These are phyloP conservation scores for Sphenostylis stenocarpa DNA, from an alignment of 306 rosid genomes.

Conservation along the genomic window DNA sequence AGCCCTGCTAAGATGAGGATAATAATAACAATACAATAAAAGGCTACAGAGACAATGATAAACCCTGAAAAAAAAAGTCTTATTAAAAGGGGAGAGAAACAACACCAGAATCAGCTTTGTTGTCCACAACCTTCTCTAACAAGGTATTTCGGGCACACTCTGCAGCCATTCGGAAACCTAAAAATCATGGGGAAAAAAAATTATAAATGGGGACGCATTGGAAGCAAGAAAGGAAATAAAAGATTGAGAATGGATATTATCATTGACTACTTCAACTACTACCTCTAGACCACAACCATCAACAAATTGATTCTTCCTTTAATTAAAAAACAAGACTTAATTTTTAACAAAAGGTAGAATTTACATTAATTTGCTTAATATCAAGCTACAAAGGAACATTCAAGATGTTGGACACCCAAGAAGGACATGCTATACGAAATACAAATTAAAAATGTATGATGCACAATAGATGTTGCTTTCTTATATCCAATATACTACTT, in stretches of 20 bases:
- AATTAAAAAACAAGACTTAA: neutral
- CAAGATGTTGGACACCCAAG: neutral
- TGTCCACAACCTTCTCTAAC: slow-evolving; percentile 81
- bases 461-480: neutral
- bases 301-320: neutral
- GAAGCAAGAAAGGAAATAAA: neutral
- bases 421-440: neutral
- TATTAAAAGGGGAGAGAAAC: neutral
- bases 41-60: neutral
- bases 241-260: neutral
- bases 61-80: neutral
- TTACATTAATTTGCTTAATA: neutral
- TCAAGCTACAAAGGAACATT: neutral
- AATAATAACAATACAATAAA: neutral
- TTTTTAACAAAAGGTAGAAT: neutral
- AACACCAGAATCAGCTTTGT: slow-evolving; percentile 76
- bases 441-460: neutral
- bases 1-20: neutral
- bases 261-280: neutral
- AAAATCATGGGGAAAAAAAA: slow-evolving; percentile 11
- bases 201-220: neutral
- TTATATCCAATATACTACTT: neutral
- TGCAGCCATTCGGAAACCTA: slow-evolving; percentile 96
- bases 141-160: slow-evolving; percentile 86
- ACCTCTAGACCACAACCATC: neutral